These are phyloP conservation scores for Parascedosporium putredinis DNA, from an alignment of 2,329 filamentous ascomycete genomes.

Conservation along the genomic window DNA sequence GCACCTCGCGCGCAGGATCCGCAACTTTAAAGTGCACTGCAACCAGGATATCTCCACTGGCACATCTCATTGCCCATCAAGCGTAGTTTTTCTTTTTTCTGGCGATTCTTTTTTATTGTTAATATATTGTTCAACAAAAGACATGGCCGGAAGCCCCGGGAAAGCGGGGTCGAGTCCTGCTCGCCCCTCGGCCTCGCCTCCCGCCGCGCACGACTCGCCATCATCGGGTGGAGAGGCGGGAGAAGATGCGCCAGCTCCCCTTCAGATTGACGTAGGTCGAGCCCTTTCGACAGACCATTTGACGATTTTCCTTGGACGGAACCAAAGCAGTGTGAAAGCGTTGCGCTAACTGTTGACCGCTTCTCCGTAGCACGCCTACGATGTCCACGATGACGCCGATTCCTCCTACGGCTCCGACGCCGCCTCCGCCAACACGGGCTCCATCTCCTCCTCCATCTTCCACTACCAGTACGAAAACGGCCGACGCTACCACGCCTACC, in stretches of 20 bases:
- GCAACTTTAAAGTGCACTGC: neutral
- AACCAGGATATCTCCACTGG: neutral
- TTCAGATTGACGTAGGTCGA: neutral
- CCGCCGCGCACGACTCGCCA: neutral
- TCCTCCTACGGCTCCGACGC: slow-evolving; percentile 1
- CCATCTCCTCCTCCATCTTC: slow-evolving; percentile 31
- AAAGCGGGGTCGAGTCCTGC: slow-evolving; percentile 2
- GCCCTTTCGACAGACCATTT: neutral
- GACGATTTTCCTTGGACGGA: neutral
- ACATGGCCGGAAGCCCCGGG: neutral
- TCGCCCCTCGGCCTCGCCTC: neutral
- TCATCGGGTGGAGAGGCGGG: neutral
- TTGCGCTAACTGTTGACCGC: no score
- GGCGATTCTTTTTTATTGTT: no score
- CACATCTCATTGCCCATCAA: no score
- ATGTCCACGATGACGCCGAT: neutral
- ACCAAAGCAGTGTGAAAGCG: no score
- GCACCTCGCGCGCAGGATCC: neutral
- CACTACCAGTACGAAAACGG: slow-evolving; percentile 36
- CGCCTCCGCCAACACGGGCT: slow-evolving; percentile 12
- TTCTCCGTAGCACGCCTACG: neutral
- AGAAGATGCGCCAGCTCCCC: neutral
- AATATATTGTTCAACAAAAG: no score
- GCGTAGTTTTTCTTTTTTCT: no score
- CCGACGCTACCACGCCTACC: slow-evolving; percentile 36